Percentiles rank a stretch among this genome's conserved stretches.
phyloP scores from a whole-genome alignment of 768 basidiomycete genomes.

The Lactarius tabidus region DNA sequence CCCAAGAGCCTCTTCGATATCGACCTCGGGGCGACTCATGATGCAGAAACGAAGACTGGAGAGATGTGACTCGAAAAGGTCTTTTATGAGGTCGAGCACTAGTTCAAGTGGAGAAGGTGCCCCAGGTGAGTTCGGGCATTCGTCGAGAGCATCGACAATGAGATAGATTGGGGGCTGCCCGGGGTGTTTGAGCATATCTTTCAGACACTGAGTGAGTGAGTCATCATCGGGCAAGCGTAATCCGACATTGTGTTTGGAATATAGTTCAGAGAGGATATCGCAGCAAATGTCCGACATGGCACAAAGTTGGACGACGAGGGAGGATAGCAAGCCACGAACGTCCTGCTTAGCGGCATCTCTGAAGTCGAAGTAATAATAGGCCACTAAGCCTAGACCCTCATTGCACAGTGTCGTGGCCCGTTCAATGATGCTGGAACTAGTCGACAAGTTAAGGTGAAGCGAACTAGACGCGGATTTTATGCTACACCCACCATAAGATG shows the following conservation, averaged over 20 bases:
- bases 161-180: not conserved
- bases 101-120: not conserved
- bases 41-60: not conserved
- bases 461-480: not conserved
- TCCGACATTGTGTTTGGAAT: not conserved
- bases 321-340: slow-evolving; percentile 4
- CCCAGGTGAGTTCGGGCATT: slow-evolving; percentile 1
- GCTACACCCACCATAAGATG: not conserved
- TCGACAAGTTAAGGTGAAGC: no score
- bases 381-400: not conserved
- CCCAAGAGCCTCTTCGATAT: not conserved
- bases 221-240: not conserved
- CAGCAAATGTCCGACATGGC: slow-evolving; percentile 5
- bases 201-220: not conserved
- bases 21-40: slow-evolving; percentile 1
- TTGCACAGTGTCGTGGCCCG: not conserved
- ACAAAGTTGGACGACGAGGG: slow-evolving; percentile 6
- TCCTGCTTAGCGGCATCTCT: slow-evolving; percentile 10
- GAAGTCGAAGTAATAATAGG: slow-evolving; percentile 19
- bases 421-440: slow-evolving; percentile 9
- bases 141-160: slow-evolving; percentile 6
- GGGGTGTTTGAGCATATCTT: not conserved
- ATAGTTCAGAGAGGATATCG: not conserved
- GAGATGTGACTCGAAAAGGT: not conserved
- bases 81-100: not conserved